Evolutionary conservation across 345 rosid genomes (phyloP).

Genomic region (Populus nigra): DNA sequence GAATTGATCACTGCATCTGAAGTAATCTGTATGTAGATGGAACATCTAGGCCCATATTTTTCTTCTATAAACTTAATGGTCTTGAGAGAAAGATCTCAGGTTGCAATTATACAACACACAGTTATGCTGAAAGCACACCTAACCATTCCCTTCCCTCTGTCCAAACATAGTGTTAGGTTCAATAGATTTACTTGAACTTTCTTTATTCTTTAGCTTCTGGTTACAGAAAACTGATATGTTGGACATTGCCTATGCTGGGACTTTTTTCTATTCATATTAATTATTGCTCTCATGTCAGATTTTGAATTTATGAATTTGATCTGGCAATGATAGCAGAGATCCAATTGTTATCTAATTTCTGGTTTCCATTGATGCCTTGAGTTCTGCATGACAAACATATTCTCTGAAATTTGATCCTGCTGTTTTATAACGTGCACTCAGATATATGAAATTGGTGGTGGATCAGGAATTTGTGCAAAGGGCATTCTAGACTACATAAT

Average conservation of each 20-base stretch:
- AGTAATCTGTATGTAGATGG: no score
- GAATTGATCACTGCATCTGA: no score
- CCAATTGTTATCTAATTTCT: neutral
- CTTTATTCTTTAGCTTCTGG: neutral
- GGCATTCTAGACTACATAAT: slow-evolving; percentile 93
- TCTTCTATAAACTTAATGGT: no score
- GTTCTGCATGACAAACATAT: slow-evolving; percentile 8
- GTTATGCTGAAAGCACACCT: no score
- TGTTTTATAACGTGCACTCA: slow-evolving; percentile 36
- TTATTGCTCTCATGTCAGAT: neutral
- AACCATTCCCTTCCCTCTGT: no score
- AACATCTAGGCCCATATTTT: no score
- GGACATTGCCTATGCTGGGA: neutral
- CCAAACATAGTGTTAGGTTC: neutral
- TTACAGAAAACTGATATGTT: neutral
- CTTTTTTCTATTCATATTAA: slow-evolving; percentile 7
- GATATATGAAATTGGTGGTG: slow-evolving; percentile 98
- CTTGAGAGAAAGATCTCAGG: no score
- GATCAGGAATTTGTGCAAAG: slow-evolving; percentile 95
- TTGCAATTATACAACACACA: no score
- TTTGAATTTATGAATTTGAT: neutral
- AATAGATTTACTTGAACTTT: neutral
- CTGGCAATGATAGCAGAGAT: neutral
- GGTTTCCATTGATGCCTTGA: neutral
- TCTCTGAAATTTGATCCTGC: slow-evolving; percentile 16